Base-by-base conservation (phyloP, 2,329 filamentous ascomycete species). In the Penicillium verrucosum region DNA sequence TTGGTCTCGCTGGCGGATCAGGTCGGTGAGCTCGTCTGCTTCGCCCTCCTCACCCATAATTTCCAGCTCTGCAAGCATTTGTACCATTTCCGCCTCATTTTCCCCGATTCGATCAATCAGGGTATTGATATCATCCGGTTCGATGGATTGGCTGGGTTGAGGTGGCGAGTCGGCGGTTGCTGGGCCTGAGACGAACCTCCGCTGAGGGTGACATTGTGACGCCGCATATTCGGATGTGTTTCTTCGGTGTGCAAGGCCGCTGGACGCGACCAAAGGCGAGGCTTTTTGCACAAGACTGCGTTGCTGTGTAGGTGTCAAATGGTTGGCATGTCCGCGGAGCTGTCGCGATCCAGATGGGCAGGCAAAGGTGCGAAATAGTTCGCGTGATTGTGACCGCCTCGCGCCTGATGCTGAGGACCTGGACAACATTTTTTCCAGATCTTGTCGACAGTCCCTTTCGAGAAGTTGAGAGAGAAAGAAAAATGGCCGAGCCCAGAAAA, bases 71-170 rank as follows among this genome's bases (percentile, higher is more conserved):
- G 74, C 64, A 57, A 76, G 64, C 11, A 73, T 55, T 29, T 69
- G 61, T 6, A 68, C 66, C 38, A 77, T 62, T 27, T 70, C 68
- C 21, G 66, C 66, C 42, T 76, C 73, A 32, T 68, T 70, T 16
- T 70, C 55, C 30, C 71, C 68, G 58, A 77, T 75, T 46, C 65
- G 67, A 46, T 77, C 74, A 42, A 77, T 69, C 54, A 77, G 54
- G 21, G 43, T 60, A 54, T 72, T 75, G 48, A 77, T 63, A 11
- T 63, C 61, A 40, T 71, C 70, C 56, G 70, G 27, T 65, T 60
- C 48, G 57, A 49, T 34, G 57, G 53, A 14, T 41, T 63, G 61
- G 38, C 61, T 60, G 36, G 60, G 51, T 29, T 61, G 52, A 21
- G 58, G 48, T n/a, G 53, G 56, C 30, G 43, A 49, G 38, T 66